A percentile compares a stretch with the other conserved stretches of the same genome.
Conservation (phyloP, 208 protist species). For the Leishmania amazonensis region DNA sequence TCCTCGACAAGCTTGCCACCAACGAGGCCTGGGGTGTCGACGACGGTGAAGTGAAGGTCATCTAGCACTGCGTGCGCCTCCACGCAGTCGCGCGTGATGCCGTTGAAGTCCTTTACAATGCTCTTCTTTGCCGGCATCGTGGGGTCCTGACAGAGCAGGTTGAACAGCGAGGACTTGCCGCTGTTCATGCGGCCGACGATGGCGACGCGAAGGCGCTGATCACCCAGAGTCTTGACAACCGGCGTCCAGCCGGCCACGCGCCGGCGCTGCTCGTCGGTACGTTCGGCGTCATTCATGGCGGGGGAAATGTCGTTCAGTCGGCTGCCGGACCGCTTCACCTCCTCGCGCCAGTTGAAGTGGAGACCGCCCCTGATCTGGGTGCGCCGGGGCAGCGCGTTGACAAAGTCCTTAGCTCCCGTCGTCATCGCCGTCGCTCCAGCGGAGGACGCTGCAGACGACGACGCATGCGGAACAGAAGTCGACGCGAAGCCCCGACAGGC, state of each 20-base stretch:
- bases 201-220: slow-evolving; percentile 85
- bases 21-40: slow-evolving; percentile 90
- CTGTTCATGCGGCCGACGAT: slow-evolving; percentile 90
- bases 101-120: slow-evolving; percentile 85
- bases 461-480: not conserved
- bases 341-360: slow-evolving; percentile 64
- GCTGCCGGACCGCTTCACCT: slow-evolving; percentile 56
- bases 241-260: slow-evolving; percentile 81
- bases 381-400: slow-evolving; percentile 40
- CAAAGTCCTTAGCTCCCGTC: not conserved
- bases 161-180: slow-evolving; percentile 92
- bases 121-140: slow-evolving; percentile 59
- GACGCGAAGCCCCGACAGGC: slow-evolving; percentile 1
- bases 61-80: slow-evolving; percentile 71
- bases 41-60: slow-evolving; percentile 86
- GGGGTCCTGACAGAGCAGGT: slow-evolving; percentile 77
- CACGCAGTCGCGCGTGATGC: slow-evolving; percentile 89
- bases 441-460: not conserved
- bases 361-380: slow-evolving; percentile 60
- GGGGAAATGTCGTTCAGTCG: slow-evolving; percentile 78
- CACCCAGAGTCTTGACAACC: slow-evolving; percentile 78
- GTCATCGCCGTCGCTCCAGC: not conserved
- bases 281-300: slow-evolving; percentile 54
- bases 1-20: slow-evolving; percentile 82
- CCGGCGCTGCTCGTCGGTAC: slow-evolving; percentile 74